Percentiles rank a stretch among this genome's conserved stretches.
Evolutionary conservation across 257 asterid genomes (phyloP).

Genomic region (Echium plantagineum): DNA sequence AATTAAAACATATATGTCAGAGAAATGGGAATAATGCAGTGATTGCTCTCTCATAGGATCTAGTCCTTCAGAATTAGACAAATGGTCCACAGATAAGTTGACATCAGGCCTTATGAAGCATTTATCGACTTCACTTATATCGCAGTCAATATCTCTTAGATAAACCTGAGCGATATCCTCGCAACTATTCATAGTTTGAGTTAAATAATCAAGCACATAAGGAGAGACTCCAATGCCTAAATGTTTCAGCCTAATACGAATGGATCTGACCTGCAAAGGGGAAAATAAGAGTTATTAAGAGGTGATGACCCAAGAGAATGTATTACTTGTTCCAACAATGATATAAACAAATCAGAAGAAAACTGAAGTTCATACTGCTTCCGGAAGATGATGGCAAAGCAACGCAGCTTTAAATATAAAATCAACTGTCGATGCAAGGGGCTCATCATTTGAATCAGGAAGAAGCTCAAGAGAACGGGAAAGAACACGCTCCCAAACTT

Average conservation of each 20-base stretch:
- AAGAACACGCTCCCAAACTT: slow-evolving; percentile 89
- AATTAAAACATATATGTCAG: slow-evolving; percentile 64
- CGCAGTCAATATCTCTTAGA: slow-evolving; percentile 66
- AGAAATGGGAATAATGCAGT: slow-evolving; percentile 42
- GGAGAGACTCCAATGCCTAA: slow-evolving; percentile 78
- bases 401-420: slow-evolving; percentile 86
- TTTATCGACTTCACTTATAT: slow-evolving; percentile 41
- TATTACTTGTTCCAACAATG: slow-evolving; percentile 2
- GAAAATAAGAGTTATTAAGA: slow-evolving; percentile 7
- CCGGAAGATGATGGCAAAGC: slow-evolving; percentile 87
- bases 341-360: slow-evolving; percentile 2
- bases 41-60: slow-evolving; percentile 44
- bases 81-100: slow-evolving; percentile 59
- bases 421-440: slow-evolving; percentile 85
- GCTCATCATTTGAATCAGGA: slow-evolving; percentile 70
- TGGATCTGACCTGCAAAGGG: slow-evolving; percentile 67
- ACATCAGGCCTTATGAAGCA: slow-evolving; percentile 35
- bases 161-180: slow-evolving; percentile 79
- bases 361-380: slow-evolving; percentile 59
- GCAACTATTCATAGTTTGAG: slow-evolving; percentile 73
- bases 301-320: background rate
- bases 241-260: slow-evolving; percentile 56
- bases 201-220: slow-evolving; percentile 70
- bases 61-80: slow-evolving; percentile 36
- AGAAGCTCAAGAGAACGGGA: slow-evolving; percentile 73